Evolutionary conservation across 1,284 basidiomycete species (phyloP), one percentile per base, ranked within the genome.

Genomic region (Malassezia psittaci): DNA sequence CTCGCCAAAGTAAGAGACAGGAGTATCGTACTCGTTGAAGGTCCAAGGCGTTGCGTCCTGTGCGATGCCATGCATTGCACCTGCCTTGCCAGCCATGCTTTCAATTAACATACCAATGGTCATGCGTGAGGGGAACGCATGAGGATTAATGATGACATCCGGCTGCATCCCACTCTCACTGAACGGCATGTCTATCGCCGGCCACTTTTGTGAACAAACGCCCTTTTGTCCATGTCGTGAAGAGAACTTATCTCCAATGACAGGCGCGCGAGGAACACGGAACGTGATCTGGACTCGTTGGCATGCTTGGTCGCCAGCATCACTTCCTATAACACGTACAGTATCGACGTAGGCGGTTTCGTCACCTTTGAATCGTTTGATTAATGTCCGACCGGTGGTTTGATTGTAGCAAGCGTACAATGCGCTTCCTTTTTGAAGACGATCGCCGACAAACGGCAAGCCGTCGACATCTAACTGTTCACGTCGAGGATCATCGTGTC

Each of bases 41-140:
- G 64, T 67, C 52, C 67, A 74, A 12, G 72, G 94, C 21, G 94
- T 98, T 13, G 89, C 93, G 77, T 99, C 94, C 76, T 99, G 94
- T 5, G 91, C 89, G 37, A 98, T 80, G 41, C 94, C 94, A 70
- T 98, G 94, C 86, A 98, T 88, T 2, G 93, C 88, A 58, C 94
- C 94, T 1, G 93, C 87, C 76, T 99, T 99, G 39, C 91, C 94
- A 1, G 94, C 94, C 83, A 98, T 86, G 77, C 88, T 91, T 81
- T 99, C 94, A 61, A 99, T 90, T 73, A 98, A 84, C 94, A 99
- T 99, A 57, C 94, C 94, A 68, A 99, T 99, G 7, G 94, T 99
- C 94, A 99, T 99, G 67, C 94, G 89, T 79, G 86, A 89, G 1
- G 94, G 94, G 81, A 99, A 98, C 18, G 94, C 94, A 76, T 99